phyloP scores from a whole-genome alignment of 768 basidiomycete species.

The Scleroderma bovista region DNA sequence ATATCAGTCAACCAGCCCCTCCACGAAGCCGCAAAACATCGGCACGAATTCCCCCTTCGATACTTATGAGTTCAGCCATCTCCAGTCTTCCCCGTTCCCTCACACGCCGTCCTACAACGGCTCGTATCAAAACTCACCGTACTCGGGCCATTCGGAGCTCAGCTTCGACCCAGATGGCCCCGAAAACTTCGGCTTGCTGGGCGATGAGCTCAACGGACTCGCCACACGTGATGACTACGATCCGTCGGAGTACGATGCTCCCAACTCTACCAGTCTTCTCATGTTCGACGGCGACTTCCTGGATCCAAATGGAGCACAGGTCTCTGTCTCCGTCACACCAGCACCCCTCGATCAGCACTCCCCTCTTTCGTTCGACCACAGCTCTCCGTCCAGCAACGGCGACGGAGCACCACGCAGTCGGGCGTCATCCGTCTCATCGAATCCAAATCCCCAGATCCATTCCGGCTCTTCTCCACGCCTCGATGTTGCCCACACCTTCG shows the following conservation, averaged over 20 bases:
- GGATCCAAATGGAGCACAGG: constrained; percentile 25
- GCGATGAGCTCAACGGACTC: constrained; percentile 36
- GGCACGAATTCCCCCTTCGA: constrained; percentile 30
- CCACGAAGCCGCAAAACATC: constrained; percentile 23
- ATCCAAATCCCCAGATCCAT: constrained; percentile 33
- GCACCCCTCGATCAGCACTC: constrained; percentile 31
- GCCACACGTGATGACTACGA: constrained; percentile 52
- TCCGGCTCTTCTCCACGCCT: constrained; percentile 50
- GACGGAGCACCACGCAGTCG: constrained; percentile 48
- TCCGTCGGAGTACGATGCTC: constrained; percentile 66
- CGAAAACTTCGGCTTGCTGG: constrained; percentile 46
- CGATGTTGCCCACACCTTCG: constrained; percentile 51
- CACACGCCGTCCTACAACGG: constrained; percentile 55
- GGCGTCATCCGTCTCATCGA: constrained; percentile 64
- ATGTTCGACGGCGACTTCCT: constrained; percentile 52
- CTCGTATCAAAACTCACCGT: constrained; percentile 69
- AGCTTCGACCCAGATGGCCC: constrained; percentile 43
- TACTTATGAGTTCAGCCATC: constrained; percentile 34
- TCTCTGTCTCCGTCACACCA: constrained; percentile 36
- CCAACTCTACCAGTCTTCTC: constrained; percentile 44
- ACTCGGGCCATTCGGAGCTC: constrained; percentile 65
- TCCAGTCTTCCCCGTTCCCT: constrained; percentile 37
- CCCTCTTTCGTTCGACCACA: constrained; percentile 51
- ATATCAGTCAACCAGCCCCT: constrained; percentile 21
- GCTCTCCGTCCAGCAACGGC: constrained; percentile 58